Percentiles rank a stretch among this genome's conserved stretches.
Conservation (phyloP, 768 basidiomycete species). For the Hypholoma fasciculare region DNA sequence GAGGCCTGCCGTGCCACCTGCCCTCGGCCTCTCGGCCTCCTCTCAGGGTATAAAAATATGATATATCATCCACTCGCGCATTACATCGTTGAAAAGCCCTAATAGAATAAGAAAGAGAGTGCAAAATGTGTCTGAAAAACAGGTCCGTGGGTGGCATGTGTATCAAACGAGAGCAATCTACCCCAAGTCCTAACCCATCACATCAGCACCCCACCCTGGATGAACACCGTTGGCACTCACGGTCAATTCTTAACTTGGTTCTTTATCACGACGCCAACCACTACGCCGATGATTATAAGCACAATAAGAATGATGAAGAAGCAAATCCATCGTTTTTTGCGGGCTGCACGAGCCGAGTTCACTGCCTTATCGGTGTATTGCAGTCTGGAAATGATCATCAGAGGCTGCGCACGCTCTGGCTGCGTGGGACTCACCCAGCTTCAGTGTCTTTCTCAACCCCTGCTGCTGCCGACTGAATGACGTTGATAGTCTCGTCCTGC, state of each 20-base stretch:
- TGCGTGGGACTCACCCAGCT: conserved; percentile 57
- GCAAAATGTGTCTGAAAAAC: not conserved
- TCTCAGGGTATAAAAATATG: conserved; percentile 14
- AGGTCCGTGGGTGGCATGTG: conserved; percentile 11
- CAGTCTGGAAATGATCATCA: conserved; percentile 45
- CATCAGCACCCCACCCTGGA: not conserved
- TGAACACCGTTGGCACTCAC: conserved; percentile 24
- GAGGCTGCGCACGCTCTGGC: not conserved
- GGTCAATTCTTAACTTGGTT: conserved; percentile 32
- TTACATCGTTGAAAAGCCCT: conserved; percentile 4
- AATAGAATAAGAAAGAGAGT: conserved; percentile 7
- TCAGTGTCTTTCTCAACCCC: conserved; percentile 83
- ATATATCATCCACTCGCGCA: conserved; percentile 9
- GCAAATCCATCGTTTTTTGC: conserved; percentile 98
- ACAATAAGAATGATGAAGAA: conserved; percentile 74
- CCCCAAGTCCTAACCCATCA: conserved; percentile 4
- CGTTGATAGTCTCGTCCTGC: conserved; percentile 86
- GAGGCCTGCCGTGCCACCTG: not conserved
- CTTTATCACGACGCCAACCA: conserved; percentile 57
- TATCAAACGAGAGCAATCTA: conserved; percentile 11
- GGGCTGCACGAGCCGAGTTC: conserved; percentile 79
- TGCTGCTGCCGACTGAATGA: conserved; percentile 76
- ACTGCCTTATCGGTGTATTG: conserved; percentile 88
- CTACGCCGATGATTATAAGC: conserved; percentile 63
- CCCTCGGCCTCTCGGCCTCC: not conserved